Conservation (phyloP, 2,329 filamentous ascomycete genomes). For the Talaromyces sp. region DNA sequence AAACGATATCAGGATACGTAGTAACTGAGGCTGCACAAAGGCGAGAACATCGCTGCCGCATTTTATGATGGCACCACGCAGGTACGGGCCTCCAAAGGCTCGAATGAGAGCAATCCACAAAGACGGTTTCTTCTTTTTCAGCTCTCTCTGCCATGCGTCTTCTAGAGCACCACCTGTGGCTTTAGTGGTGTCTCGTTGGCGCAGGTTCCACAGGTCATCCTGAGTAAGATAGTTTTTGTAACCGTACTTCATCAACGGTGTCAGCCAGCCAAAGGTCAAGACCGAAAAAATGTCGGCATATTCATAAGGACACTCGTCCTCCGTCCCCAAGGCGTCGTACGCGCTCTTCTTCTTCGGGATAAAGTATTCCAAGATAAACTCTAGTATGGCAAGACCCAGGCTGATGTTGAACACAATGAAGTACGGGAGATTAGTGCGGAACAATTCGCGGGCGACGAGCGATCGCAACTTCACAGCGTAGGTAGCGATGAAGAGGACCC, state of each 20-base stretch:
- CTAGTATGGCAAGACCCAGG: conserved; percentile 63
- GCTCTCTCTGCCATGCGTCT: conserved; percentile 69
- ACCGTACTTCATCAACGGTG: conserved; percentile 90
- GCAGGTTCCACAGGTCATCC: conserved; percentile 90
- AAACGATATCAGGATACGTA: conserved; percentile 78
- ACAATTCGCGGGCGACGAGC: conserved; percentile 71
- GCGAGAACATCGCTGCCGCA: conserved; percentile 78
- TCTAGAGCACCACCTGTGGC: conserved; percentile 67
- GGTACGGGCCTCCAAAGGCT: conserved; percentile 81
- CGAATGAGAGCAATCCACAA: conserved; percentile 82
- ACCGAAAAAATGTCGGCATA: conserved; percentile 92
- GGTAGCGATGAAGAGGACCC: conserved; percentile 77
- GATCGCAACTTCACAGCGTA: conserved; percentile 81
- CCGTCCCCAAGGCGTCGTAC: conserved; percentile 63
- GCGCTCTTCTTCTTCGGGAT: conserved; percentile 72
- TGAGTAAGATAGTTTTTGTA: conserved; percentile 90
- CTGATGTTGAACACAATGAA: conserved; percentile 73
- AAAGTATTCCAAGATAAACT: conserved; percentile 79
- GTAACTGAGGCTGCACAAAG: conserved; percentile 85
- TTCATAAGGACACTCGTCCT: conserved; percentile 69
- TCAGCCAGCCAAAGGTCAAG: conserved; percentile 98
- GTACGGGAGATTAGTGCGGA: conserved; percentile 63
- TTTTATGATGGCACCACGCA: conserved; percentile 80
- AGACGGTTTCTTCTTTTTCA: conserved; percentile 70
- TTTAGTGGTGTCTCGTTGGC: conserved; percentile 73